Evolutionary conservation across 768 basidiomycete genomes (phyloP), one percentile per base, ranked within the genome.

Genomic region (Russula virescens): DNA sequence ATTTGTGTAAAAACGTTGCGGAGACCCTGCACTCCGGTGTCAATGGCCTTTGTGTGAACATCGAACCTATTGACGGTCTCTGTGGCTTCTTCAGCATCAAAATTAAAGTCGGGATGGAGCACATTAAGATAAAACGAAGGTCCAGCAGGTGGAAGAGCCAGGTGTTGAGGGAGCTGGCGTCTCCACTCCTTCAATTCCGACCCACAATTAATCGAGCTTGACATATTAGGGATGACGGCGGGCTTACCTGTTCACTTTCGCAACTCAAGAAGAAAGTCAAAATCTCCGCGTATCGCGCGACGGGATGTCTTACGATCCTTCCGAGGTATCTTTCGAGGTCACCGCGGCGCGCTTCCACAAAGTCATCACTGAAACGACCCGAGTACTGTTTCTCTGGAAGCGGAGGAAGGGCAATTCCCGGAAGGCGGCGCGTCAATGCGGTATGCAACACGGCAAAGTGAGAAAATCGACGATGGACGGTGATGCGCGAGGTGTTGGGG

Each of bases 321-420:
- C 77, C 78, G 16, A 94, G 76, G 71, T 93, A 95, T 45, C 88
- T 77, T 71, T 93, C 90, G 48, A 95, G 76, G 70, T 94, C 91
- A 3, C 89, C 84, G 46, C 91, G 76, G 40, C 92, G 77, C 13
- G 88, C 88, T 71, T 94, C 91, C 7, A 95, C 84, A 66, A 94
- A 93, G 57, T 87, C 89, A 21, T 82, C 80, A 62, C 80, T 88
- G 71, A 94, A 93, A 10, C 90, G 78, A 2, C 89, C 89, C 0
- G 89, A 79, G 65, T 94, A 91, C 66, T 89, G 87, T 69, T 93
- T 93, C 71, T 91, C 90, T 0, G 92, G 92, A 9, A 94, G 78
- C 0, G 89, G 88, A 0, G 92, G 91, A 2, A 94, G 77, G 4
- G 84, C 85, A 31, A 94, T 83, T 0, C 88, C 88, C 7, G 89